phyloP scores from a whole-genome alignment of 441 rosid species.

The Pelargonium citronellum region DNA sequence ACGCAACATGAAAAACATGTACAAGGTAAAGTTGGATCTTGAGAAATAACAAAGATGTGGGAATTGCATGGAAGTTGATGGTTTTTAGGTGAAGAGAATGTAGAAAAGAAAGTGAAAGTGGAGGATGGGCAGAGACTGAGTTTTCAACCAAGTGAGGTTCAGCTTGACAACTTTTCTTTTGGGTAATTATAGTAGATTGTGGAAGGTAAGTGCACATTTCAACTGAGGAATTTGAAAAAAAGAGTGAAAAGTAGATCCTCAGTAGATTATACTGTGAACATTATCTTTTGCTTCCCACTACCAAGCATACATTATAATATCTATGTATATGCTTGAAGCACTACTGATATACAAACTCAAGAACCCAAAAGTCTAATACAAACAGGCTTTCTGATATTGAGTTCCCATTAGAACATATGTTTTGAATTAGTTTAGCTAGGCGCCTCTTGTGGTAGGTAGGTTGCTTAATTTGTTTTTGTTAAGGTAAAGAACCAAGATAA shows the following conservation, averaged over 20 bases:
- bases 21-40: no score
- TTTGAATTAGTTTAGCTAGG: no score
- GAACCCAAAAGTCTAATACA: neutral
- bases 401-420: neutral
- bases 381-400: neutral
- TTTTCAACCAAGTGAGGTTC: conserved; percentile 38
- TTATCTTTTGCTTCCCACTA: conserved; percentile 33
- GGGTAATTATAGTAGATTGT: conserved; percentile 21
- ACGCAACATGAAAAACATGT: neutral
- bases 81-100: conserved; percentile 11
- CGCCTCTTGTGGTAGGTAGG: no score
- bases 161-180: conserved; percentile 12
- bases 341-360: no score
- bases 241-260: conserved; percentile 15
- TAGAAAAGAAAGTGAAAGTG: conserved; percentile 19
- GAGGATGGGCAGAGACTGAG: conserved; percentile 27
- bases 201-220: conserved; percentile 17
- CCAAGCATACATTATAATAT: conserved; percentile 1
- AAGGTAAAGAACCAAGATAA: neutral
- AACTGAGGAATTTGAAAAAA: conserved; percentile 3
- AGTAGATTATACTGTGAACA: conserved; percentile 20
- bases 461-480: no score
- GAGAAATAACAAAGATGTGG: neutral
- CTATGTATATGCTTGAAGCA: neutral
- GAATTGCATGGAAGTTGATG: conserved; percentile 29